Evolutionary conservation across 2,329 filamentous ascomycete species (phyloP), one percentile per base, ranked within the genome.

Genomic region (Fusarium mexicanum): DNA sequence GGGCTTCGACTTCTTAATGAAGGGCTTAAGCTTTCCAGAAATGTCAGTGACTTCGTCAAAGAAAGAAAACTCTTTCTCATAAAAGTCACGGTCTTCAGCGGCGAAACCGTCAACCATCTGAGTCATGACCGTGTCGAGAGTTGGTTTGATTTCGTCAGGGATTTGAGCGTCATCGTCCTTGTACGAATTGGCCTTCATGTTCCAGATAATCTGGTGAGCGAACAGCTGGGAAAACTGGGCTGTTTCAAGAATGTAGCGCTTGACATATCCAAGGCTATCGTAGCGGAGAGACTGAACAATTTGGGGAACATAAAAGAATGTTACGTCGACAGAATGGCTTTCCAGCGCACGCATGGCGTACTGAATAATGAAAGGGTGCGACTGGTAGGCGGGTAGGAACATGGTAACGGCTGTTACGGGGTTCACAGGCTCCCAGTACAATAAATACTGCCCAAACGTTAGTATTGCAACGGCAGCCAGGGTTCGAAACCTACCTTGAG

Each of bases 161-260:
- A 97, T 90, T 77, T 93, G 91, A 20, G 93, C 95, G 76, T 98
- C 94, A 78, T 99, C 96, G 75, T 99, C 97, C 82, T 98, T 99
- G 87, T 94, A 99, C 3, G 95, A 94, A 82, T 99, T 99, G 38
- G 96, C 96, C 82, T 98, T 99, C 93, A 99, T 99, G 81, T 99
- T 99, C 96, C 97, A 99, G 80, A 99, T 99, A 76, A 99, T 98
- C 79, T 99, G 96, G 82, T 99, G 97, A 6, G 97, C 96, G 83
- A 99, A 99, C 14, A 98, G 86, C 82, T 98, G 96, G n/a, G 96
- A 98, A 79, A 98, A 95, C 78, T 97, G 96, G 3, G 95, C 96
- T 2, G 97, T 98, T 84, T 99, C 96, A 22, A 98, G 88, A 63
- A 99, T 98, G 80, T 98, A 99, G 50, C 96, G 90, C 83, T 98